Base-by-base conservation (phyloP, 2,329 filamentous ascomycete species). In the Trichophyton equinum region DNA sequence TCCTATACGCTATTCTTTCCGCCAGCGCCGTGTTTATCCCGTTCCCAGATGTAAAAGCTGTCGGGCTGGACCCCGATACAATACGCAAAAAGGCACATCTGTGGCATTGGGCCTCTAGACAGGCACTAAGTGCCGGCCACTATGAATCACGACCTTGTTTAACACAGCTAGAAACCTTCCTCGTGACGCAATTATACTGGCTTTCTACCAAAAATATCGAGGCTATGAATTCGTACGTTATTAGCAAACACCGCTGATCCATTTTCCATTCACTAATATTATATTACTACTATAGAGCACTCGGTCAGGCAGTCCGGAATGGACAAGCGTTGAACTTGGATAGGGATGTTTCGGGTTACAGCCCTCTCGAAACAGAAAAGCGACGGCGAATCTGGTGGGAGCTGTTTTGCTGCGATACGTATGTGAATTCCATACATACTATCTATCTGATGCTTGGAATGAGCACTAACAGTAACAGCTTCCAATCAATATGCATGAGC, bases 141-240 rank as follows among this genome's bases (percentile, higher is more conserved):
- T 72, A 63, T 44, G 70, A 71, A 49, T 63, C 67, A 3, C 67
- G 64, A 22, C 69, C 70, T 7, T 66, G 60, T 38, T 57, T 72
- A 22, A 64, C 62, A 18, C 68, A 71, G 53, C 61, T 71, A 18
- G 66, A 69, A 57, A 68, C 68, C 3, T 71, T 71, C 59, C 58
- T 69, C 15, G 62, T 68, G 18, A 68, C 68, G 5, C 70, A 71
- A 63, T 56, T 68, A 18, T 72, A 71, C 40, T 71, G 69, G 70
- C 63, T 70, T 11, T 67, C 67, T n/a, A 72, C 68, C 0, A 71
- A 71, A 38, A 65, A 70, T 25, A 65, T 68, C 33, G 70, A 71
- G 53, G 64, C 64, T 7, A n/a, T 72, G 42, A 72, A 72, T 40
- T 71, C 70, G 69, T 71, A 62, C 61, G 69, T 63, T 42, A 25